phyloP scores from a whole-genome alignment of 2,329 filamentous ascomycete species.

The Trichophyton mentagrophytes region DNA sequence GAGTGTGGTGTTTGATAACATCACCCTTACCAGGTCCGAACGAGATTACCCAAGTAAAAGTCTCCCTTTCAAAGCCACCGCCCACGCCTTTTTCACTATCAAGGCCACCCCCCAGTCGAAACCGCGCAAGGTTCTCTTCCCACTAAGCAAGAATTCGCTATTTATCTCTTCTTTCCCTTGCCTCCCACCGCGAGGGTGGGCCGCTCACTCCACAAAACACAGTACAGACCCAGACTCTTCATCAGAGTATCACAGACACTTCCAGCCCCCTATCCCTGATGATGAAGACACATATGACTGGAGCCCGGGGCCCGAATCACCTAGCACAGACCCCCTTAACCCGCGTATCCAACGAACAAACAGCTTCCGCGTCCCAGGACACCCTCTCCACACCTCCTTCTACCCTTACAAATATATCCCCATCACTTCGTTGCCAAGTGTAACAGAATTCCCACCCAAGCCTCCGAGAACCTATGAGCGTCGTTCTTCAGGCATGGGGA shows the following conservation, averaged over 20 bases:
- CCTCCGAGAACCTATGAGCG: not conserved
- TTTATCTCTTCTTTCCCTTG: conserved; percentile 46
- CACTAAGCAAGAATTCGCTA: conserved; percentile 39
- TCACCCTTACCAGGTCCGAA: conserved; percentile 14
- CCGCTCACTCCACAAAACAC: conserved; percentile 6
- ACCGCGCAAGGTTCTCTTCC: conserved; percentile 22
- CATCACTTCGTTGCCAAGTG: conserved; percentile 16
- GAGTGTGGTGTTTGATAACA: conserved; percentile 8
- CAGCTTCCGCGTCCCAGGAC: conserved; percentile 24
- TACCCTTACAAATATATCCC: conserved; percentile 24
- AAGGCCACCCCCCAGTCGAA: conserved; percentile 7
- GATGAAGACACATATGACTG: not conserved
- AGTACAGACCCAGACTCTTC: not conserved
- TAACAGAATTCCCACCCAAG: conserved; percentile 10
- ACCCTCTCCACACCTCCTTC: conserved; percentile 25
- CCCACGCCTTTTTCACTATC: conserved; percentile 18
- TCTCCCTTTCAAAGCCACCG: conserved; percentile 17
- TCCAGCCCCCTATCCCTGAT: conserved; percentile 3
- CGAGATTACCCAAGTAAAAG: conserved; percentile 11
- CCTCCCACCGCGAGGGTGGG: conserved; percentile 30
- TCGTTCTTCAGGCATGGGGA: not conserved
- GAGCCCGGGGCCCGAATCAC: conserved; percentile 5
- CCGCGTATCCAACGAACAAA: not conserved
- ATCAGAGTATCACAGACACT: conserved; percentile 6
- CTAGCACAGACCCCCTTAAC: not conserved